Evolutionary conservation across 768 basidiomycete species (phyloP), one percentile per base, ranked within the genome.

Genomic region (Leccinum rimulosum): DNA sequence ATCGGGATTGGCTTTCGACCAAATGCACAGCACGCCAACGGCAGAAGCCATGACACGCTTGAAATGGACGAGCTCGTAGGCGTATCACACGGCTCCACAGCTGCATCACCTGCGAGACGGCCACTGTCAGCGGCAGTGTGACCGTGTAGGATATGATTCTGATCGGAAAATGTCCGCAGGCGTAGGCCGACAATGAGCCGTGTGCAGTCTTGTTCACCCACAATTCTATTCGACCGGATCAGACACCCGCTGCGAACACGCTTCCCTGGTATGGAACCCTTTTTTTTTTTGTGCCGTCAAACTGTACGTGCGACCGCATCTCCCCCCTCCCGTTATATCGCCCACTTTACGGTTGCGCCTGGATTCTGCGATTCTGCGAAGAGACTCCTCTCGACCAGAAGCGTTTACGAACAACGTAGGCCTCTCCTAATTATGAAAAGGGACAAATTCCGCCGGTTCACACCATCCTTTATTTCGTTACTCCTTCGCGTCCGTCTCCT

Each of bases 1-100:
- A 64, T 67, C 33, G 25, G 55, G 58, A 45, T 12, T 1, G 11
- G 17, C 47, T 52, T 58, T 52, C 50, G 54, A 60, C 40, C 47
- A 6, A 22, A 45, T 19, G 48, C 68, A 68, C 66, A 68, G 66
- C 68, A 68, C 33, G 66, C 60, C 68, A 69, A 60, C 36, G 33
- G 40, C 11, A 54, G 60, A 62, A 57, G 52, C 56, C 28, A n/a
- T 19, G 27, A 47, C 52, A 25, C 35, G 50, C 50, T 38, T 19
- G 49, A 59, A 69, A 68, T 45, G 43, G 43, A 64, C 70, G 55
- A 48, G 25, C 55, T 64, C 36, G 25, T 19, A 5, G 8, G 52
- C 31, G 31, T 33, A 31, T 64, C 61, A 54, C 56, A 57, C 50
- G 65, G 60, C 49, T 49, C 59, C 58, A 70, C 68, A 68, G 68